phyloP scores from a whole-genome alignment of 257 asterid genomes.

The Paulownia fortunei region DNA sequence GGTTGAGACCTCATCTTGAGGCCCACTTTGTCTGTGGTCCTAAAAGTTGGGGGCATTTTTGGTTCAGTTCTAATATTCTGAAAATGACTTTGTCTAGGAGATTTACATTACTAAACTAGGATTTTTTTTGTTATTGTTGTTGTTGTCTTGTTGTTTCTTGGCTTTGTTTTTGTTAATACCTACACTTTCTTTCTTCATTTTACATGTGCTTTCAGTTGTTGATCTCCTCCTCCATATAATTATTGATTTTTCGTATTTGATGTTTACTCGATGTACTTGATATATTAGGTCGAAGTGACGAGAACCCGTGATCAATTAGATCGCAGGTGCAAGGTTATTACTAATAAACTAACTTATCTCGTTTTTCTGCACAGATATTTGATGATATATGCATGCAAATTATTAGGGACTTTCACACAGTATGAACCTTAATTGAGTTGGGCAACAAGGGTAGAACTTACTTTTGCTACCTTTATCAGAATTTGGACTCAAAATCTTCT shows the following conservation, averaged over 20 bases:
- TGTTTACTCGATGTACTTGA: too few species aligned
- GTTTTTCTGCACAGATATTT: too few species aligned
- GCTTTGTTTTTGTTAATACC: background rate
- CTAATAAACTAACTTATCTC: too few species aligned
- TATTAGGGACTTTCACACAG: background rate
- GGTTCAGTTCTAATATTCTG: conserved; percentile 13
- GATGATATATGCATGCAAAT: too few species aligned
- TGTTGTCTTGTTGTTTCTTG: background rate
- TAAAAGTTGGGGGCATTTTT: background rate
- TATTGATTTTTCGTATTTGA: too few species aligned
- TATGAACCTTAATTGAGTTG: background rate
- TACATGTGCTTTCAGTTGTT: background rate
- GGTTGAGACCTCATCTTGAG: background rate
- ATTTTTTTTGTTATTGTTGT: background rate
- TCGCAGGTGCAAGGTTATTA: too few species aligned
- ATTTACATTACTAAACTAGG: background rate
- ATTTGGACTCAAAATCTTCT: background rate
- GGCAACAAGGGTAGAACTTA: too few species aligned
- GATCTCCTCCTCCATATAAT: background rate
- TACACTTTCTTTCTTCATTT: background rate
- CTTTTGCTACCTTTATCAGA: too few species aligned
- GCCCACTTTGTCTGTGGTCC: conserved; percentile 20
- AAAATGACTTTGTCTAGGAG: background rate
- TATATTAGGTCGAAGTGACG: too few species aligned
- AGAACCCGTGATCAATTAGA: too few species aligned